Evolutionary conservation across 2,329 filamentous ascomycete genomes (phyloP).

Genomic region (Mariannaea sp.): DNA sequence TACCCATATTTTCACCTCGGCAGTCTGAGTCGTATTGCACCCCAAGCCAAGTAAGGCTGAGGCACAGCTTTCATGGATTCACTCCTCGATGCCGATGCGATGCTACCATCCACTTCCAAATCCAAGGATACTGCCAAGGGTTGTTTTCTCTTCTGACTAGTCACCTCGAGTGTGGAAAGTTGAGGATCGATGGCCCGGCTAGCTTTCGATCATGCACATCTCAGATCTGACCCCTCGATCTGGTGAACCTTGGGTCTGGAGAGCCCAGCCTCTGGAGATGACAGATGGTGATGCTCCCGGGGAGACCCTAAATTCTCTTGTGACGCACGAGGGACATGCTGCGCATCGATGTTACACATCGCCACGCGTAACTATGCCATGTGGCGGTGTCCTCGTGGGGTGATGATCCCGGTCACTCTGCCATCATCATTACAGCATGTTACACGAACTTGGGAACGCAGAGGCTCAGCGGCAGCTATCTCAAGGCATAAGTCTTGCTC

Average conservation of each 20-base stretch:
- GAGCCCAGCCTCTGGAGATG: constrained; percentile 14
- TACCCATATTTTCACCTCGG: background rate
- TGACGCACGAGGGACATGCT: background rate
- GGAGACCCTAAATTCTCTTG: background rate
- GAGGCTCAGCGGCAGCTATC: background rate
- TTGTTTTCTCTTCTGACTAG: constrained; percentile 3
- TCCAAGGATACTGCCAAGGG: constrained; percentile 1
- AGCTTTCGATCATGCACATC: constrained; percentile 19
- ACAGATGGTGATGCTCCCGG: constrained; percentile 7
- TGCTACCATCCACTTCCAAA: constrained; percentile 6
- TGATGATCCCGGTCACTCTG: too few relatives aligned
- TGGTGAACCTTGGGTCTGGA: constrained; percentile 6
- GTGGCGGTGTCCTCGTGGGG: too few relatives aligned
- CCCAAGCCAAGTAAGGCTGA: background rate
- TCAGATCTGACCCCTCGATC: constrained; percentile 17
- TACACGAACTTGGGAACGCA: background rate
- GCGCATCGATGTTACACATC: background rate
- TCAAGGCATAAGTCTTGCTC: background rate
- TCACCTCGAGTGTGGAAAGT: too few relatives aligned
- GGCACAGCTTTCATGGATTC: background rate
- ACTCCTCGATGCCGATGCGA: background rate
- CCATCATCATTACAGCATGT: background rate
- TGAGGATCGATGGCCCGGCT: constrained; percentile 16
- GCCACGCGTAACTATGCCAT: background rate
- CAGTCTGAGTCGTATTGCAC: background rate